phyloP scores from a whole-genome alignment of 192 early-diverging fungal genomes.

The Coemansia sp. region DNA sequence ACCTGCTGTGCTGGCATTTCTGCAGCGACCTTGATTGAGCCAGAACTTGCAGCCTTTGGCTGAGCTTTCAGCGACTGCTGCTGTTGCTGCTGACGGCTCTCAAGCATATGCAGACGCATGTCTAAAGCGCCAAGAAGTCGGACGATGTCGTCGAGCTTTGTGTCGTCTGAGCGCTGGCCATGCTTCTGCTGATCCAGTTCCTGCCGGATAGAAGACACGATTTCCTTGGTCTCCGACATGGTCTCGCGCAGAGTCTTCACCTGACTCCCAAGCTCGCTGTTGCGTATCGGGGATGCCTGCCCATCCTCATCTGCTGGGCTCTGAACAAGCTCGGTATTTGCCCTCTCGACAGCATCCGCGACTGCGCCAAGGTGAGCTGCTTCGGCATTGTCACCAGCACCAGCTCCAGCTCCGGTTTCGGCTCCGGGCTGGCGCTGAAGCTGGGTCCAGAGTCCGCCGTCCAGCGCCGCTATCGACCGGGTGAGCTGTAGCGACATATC shows the following conservation, averaged over 20 bases:
- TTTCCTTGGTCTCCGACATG: constrained; percentile 46
- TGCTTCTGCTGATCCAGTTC: constrained; percentile 35
- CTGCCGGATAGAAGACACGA: constrained; percentile 35
- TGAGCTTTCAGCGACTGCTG: not conserved
- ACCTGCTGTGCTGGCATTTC: constrained; percentile 3
- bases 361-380: constrained; percentile 5
- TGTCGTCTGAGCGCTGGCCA: constrained; percentile 18
- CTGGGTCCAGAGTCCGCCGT: constrained; percentile 33
- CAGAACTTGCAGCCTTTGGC: constrained; percentile 22
- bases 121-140: constrained; percentile 43
- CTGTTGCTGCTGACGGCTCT: constrained; percentile 30
- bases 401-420: not conserved
- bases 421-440: not conserved
- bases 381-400: not conserved
- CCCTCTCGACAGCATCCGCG: constrained; percentile 12
- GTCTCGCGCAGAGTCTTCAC: constrained; percentile 43
- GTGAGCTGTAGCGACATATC: constrained; percentile 39
- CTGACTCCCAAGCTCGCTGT: constrained; percentile 34
- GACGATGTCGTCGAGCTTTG: constrained; percentile 42
- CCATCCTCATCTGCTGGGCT: not conserved
- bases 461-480: constrained; percentile 32
- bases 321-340: constrained; percentile 16
- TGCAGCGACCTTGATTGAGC: constrained; percentile 33
- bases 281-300: not conserved
- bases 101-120: constrained; percentile 51